phyloP scores from a whole-genome alignment of 352 stramenopile genomes.

The Elongisporangium senticosum region DNA sequence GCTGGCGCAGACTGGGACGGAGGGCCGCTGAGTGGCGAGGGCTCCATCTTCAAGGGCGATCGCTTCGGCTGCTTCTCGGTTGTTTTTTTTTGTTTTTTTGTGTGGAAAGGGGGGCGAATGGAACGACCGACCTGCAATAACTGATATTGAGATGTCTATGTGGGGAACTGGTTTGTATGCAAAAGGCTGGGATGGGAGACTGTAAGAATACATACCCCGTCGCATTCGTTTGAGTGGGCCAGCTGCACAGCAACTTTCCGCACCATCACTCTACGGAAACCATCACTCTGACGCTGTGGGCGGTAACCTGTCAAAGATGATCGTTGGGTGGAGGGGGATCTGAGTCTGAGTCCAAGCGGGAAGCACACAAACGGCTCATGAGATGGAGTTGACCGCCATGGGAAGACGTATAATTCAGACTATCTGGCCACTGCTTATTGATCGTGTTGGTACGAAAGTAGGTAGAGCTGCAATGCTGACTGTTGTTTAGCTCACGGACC shows the following conservation, averaged over 20 bases:
- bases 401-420: no score
- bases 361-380: no score
- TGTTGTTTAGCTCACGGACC: no score
- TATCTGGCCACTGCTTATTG: no score
- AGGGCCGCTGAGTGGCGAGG: neutral
- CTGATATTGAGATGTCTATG: neutral
- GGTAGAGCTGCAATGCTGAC: no score
- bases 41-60: neutral
- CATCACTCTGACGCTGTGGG: constrained; percentile 16
- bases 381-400: no score
- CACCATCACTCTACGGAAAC: constrained; percentile 46
- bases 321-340: neutral
- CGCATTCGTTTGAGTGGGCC: constrained; percentile 2
- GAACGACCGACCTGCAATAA: neutral
- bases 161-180: neutral
- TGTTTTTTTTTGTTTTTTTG: neutral
- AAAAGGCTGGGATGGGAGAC: neutral
- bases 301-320: neutral
- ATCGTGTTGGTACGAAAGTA: no score
- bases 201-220: constrained; percentile 10
- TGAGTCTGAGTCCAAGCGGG: neutral
- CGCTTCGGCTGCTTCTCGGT: neutral
- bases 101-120: neutral
- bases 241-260: constrained; percentile 48
- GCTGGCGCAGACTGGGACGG: neutral